Conservation (phyloP, 2,329 filamentous ascomycete species). For the Ceratocystis cacaofunesta region DNA sequence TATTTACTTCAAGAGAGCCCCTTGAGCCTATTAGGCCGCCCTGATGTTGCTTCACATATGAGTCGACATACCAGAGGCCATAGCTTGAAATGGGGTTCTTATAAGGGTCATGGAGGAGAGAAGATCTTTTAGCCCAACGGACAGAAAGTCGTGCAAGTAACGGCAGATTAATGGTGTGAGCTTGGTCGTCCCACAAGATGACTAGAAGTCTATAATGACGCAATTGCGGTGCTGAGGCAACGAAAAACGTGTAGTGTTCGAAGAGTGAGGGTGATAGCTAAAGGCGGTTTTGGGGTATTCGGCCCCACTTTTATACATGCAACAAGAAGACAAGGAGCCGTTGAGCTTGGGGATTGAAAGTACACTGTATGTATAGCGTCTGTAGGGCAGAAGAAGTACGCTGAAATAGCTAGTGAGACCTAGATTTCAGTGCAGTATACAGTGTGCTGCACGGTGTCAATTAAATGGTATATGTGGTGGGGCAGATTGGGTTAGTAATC, state of each 20-base stretch:
- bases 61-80: neutral
- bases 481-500: constrained; percentile 6
- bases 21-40: neutral
- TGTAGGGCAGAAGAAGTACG: neutral
- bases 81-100: neutral
- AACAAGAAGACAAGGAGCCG: neutral
- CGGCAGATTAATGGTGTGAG: neutral
- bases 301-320: neutral
- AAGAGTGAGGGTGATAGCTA: neutral
- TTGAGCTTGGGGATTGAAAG: neutral
- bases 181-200: neutral
- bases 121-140: too few species aligned
- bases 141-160: neutral
- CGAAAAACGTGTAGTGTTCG: neutral
- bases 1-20: neutral
- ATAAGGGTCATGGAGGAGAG: neutral
- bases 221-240: neutral
- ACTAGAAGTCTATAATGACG: neutral
- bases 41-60: neutral
- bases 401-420: neutral
- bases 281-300: neutral
- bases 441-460: neutral
- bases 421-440: neutral
- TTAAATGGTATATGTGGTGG: neutral
- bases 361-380: neutral